Conservation (phyloP, 345 rosid species). For the Brassica napus region DNA sequence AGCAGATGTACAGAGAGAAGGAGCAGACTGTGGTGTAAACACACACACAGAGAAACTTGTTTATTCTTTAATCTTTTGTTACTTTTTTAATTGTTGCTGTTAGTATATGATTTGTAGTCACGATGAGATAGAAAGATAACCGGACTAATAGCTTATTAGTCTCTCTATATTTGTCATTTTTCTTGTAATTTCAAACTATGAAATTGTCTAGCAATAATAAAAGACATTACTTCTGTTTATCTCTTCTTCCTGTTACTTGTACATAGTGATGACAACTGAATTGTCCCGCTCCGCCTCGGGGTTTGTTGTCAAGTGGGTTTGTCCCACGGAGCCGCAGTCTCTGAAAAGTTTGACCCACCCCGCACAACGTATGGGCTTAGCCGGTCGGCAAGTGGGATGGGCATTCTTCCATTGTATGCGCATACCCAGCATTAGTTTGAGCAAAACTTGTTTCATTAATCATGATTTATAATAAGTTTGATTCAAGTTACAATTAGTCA, state of each 20-base stretch:
- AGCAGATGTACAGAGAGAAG: slow-evolving; percentile 83
- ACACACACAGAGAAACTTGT: not conserved
- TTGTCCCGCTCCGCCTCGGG: too few relatives aligned
- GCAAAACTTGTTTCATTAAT: too few relatives aligned
- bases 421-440: too few relatives aligned
- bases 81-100: slow-evolving; percentile 4
- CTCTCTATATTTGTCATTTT: not conserved
- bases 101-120: slow-evolving; percentile 20
- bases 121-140: not conserved
- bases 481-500: too few relatives aligned
- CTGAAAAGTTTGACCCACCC: too few relatives aligned
- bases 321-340: too few relatives aligned
- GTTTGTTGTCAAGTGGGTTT: too few relatives aligned
- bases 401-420: too few relatives aligned
- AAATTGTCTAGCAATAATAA: slow-evolving; percentile 18
- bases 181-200: slow-evolving; percentile 6
- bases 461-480: too few relatives aligned
- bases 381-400: too few relatives aligned
- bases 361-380: too few relatives aligned
- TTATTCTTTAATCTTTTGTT: slow-evolving; percentile 17
- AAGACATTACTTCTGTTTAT: not conserved
- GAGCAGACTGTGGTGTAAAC: slow-evolving; percentile 85
- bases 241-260: not conserved
- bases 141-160: slow-evolving; percentile 15
- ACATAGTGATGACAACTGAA: too few relatives aligned